Evolutionary conservation across 192 early-diverging fungal genomes (phyloP).

Genomic region (Backusella circina): DNA sequence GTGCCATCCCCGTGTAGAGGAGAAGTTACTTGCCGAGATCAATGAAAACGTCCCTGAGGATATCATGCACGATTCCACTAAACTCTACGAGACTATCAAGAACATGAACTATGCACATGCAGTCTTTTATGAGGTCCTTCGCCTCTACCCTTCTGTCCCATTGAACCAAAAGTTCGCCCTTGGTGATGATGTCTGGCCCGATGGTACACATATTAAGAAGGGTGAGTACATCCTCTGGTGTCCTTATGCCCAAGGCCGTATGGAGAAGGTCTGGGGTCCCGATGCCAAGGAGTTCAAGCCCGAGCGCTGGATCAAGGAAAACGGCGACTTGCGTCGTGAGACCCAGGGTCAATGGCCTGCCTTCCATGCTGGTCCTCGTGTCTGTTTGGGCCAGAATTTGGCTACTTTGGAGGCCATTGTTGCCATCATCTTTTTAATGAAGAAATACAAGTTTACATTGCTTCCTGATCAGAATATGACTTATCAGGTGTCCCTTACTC

Average conservation of each 20-base stretch:
- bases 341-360: constrained; percentile 49
- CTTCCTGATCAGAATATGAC: constrained; percentile 32
- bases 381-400: constrained; percentile 38
- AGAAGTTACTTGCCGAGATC: constrained; percentile 42
- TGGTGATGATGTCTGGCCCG: constrained; percentile 56
- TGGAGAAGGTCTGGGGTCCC: constrained; percentile 55
- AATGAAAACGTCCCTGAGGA: constrained; percentile 22
- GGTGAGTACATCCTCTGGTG: constrained; percentile 52
- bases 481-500: constrained; percentile 20
- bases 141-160: constrained; percentile 69
- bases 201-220: constrained; percentile 49
- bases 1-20: constrained; percentile 36
- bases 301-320: constrained; percentile 57
- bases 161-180: constrained; percentile 49
- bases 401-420: constrained; percentile 44
- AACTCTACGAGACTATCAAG: constrained; percentile 26
- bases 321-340: constrained; percentile 30
- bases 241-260: constrained; percentile 53
- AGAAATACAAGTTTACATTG: constrained; percentile 36
- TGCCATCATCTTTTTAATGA: constrained; percentile 34
- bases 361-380: constrained; percentile 56
- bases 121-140: constrained; percentile 50
- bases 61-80: constrained; percentile 6
- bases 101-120: constrained; percentile 37
- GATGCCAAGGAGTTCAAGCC: constrained; percentile 62